A percentile compares a stretch with the other conserved stretches of the same genome.
Evolutionary conservation across 176 grass and related monocot genomes (phyloP).

Genomic region (Aegilops speltoides): DNA sequence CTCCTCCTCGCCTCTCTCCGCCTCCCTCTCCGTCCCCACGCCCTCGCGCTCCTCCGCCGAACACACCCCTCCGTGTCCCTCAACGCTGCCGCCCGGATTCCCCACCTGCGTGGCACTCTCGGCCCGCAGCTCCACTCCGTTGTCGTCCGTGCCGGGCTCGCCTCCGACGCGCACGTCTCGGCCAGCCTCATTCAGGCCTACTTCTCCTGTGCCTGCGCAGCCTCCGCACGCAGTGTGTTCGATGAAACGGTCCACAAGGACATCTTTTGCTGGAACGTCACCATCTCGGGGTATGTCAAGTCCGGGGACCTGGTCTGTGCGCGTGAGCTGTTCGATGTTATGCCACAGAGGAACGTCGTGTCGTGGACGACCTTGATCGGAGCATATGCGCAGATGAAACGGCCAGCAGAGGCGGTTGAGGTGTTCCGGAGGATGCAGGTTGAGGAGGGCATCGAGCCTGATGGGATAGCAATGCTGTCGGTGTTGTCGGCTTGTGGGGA

Average conservation of each 20-base stretch:
- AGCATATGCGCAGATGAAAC: slow-evolving; percentile 49
- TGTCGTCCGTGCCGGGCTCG: slow-evolving; percentile 37
- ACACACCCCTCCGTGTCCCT: slow-evolving; percentile 25
- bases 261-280: slow-evolving; percentile 64
- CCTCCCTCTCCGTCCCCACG: slow-evolving; percentile 23
- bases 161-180: slow-evolving; percentile 39
- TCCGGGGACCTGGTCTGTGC: slow-evolving; percentile 40
- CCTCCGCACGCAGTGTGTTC: slow-evolving; percentile 51
- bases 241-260: slow-evolving; percentile 53
- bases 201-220: slow-evolving; percentile 36
- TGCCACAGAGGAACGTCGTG: slow-evolving; percentile 63
- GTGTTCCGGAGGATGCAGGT: slow-evolving; percentile 80
- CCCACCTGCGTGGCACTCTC: slow-evolving; percentile 18
- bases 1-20: slow-evolving; percentile 49
- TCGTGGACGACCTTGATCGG: slow-evolving; percentile 71
- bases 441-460: slow-evolving; percentile 58
- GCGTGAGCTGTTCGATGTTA: slow-evolving; percentile 54
- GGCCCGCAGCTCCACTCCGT: slow-evolving; percentile 45
- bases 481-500: slow-evolving; percentile 66
- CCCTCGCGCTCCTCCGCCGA: slow-evolving; percentile 21
- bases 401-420: slow-evolving; percentile 48
- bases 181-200: slow-evolving; percentile 51
- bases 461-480: slow-evolving; percentile 60
- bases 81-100: slow-evolving; percentile 19
- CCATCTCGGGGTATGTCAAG: slow-evolving; percentile 53